Base-by-base conservation (phyloP, 768 basidiomycete genomes). In the Suillus cothurnatus region DNA sequence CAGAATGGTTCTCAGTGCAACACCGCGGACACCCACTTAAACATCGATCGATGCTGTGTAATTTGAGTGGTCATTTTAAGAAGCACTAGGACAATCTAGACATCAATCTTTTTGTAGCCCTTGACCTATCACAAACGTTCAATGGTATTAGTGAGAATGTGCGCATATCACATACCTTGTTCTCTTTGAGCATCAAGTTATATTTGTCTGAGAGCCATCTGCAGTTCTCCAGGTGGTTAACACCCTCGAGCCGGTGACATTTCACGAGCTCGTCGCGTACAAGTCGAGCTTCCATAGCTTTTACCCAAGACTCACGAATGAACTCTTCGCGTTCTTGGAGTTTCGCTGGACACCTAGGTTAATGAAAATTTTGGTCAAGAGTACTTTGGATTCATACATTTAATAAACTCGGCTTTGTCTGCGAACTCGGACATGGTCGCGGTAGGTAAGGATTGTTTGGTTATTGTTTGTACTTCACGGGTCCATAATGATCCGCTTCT, bases 241-340 rank as follows among this genome's bases (percentile, higher is more conserved):
- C 92, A 38, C 96, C 95, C 81, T 99, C 96, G 8, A 85, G 84
- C 71, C 86, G 84, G 72, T 95, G 93, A 81, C 96, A 99, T 78
- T 93, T 95, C 64, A 87, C 84, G 62, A 99, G 86, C 76, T 96
- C 93, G 64, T 93, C 91, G 66, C 88, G 88, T 56, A 97, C 94
- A 65, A 99, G 82, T 57, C 92, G 88, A 38, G 88, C 87, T 77
- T 97, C 95, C 95, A 98, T 97, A 26, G 93, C 90, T 70, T 89
- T 90, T 38, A 97, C 86, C 96, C 96, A 99, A 60, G 93, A 92
- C 80, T 98, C 95, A 61, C 92, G 88, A 73, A 98, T 82, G 77
- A 86, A 81, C 55, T 86, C 79, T 67, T 97, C 94, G 47, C 92
- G 90, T 70, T 84, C 85, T 70, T 85, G 78, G 60, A 91, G 77